These are phyloP conservation scores for Cotoneaster glaucophyllus DNA, from an alignment of 306 rosid species.

Conservation along the genomic window DNA sequence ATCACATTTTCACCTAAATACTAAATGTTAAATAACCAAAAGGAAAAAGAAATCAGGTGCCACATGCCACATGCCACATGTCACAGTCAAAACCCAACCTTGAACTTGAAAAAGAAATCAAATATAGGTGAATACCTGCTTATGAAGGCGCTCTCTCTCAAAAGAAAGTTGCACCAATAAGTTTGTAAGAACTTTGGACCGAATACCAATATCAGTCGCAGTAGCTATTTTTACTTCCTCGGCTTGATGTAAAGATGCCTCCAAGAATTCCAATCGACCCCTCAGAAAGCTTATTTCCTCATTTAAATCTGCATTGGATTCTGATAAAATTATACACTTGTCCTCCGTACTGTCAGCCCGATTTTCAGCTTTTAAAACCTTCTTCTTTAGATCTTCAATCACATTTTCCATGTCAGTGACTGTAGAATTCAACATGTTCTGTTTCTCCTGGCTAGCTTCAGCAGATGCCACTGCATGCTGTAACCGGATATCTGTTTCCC, in stretches of 20 bases:
- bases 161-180: conserved; percentile 66
- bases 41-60: neutral
- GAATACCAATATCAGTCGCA: conserved; percentile 57
- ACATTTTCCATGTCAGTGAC: conserved; percentile 71
- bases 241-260: conserved; percentile 58
- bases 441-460: conserved; percentile 86
- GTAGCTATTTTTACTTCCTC: conserved; percentile 63
- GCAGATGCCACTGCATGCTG: conserved; percentile 76
- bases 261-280: conserved; percentile 54
- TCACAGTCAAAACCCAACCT: neutral
- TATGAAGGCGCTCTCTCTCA: conserved; percentile 88
- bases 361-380: conserved; percentile 64
- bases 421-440: conserved; percentile 51
- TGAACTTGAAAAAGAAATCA: conserved; percentile 3
- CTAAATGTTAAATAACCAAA: neutral
- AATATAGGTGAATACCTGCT: conserved; percentile 52
- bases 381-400: conserved; percentile 67
- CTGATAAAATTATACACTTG: conserved; percentile 60
- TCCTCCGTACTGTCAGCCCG: conserved; percentile 72
- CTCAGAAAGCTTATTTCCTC: conserved; percentile 63
- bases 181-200: conserved; percentile 46
- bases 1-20: neutral
- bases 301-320: conserved; percentile 56
- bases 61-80: neutral
- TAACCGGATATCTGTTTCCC: conserved; percentile 45